These are phyloP conservation scores for Fusarium euwallaceae DNA, from an alignment of 2,329 filamentous ascomycete genomes.

Conservation along the genomic window DNA sequence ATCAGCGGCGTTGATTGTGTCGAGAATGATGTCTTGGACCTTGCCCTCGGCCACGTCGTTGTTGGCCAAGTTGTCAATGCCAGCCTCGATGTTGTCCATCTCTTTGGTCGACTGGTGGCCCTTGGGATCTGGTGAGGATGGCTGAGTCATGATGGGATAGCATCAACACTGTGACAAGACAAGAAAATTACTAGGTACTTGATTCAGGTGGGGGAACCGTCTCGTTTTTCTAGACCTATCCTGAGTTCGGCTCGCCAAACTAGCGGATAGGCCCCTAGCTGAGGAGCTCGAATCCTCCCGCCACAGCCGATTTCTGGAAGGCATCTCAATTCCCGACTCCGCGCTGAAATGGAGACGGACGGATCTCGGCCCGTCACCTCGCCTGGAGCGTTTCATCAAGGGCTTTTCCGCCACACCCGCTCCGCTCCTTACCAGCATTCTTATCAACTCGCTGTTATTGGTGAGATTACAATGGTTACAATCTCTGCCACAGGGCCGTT, in stretches of 20 bases:
- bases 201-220: background rate
- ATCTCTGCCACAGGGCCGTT: background rate
- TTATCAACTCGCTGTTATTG: background rate
- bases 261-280: background rate
- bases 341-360: background rate
- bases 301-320: background rate
- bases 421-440: background rate
- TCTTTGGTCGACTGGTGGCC: background rate
- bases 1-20: background rate
- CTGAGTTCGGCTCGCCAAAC: background rate
- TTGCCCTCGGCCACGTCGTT: background rate
- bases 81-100: background rate
- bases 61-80: background rate
- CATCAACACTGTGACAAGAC: background rate
- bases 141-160: background rate
- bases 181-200: background rate
- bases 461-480: background rate
- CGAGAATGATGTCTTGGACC: background rate
- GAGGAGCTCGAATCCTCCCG: background rate
- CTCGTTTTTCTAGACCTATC: background rate
- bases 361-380: background rate
- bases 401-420: background rate
- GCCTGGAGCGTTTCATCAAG: background rate
- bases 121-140: background rate
- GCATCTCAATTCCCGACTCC: background rate